Conservation (phyloP, 768 basidiomycete genomes). For the Kwoniella sp. region DNA sequence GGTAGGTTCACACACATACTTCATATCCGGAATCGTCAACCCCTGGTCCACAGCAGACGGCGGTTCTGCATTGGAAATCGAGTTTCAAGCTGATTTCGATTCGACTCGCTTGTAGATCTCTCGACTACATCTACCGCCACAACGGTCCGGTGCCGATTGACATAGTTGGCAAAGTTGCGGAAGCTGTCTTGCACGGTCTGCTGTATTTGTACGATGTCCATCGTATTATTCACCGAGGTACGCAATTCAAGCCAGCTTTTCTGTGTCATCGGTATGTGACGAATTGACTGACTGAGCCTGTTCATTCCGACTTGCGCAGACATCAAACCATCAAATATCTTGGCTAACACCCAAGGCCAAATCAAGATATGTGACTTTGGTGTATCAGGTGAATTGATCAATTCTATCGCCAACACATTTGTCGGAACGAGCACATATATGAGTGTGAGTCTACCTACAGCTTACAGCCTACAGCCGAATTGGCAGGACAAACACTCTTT, state of each 20-base stretch:
- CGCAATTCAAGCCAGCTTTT: background rate
- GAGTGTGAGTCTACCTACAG: conserved; percentile 80
- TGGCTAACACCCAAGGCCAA: conserved; percentile 88
- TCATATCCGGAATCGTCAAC: no score
- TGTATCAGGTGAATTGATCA: conserved; percentile 97
- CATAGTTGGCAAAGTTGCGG: conserved; percentile 88
- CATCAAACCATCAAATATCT: conserved; percentile 98
- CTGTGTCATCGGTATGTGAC: no score
- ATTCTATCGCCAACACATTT: conserved; percentile 98
- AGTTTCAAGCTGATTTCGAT: no score
- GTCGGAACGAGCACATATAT: conserved; percentile 99
- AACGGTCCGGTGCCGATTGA: conserved; percentile 91
- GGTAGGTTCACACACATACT: conserved; percentile 38
- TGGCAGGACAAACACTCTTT: no score
- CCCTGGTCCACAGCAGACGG: no score
- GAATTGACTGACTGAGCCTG: background rate
- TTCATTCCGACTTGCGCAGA: conserved; percentile 61
- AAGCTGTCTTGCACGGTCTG: conserved; percentile 89
- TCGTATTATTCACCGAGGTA: conserved; percentile 94
- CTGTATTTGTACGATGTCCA: conserved; percentile 90
- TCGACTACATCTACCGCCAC: conserved; percentile 94
- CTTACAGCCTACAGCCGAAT: no score
- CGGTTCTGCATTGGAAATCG: no score
- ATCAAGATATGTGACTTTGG: conserved; percentile 99
- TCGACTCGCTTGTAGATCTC: conserved; percentile 61